Base-by-base conservation (phyloP, 768 basidiomycete species). In the Serendipita sp. region DNA sequence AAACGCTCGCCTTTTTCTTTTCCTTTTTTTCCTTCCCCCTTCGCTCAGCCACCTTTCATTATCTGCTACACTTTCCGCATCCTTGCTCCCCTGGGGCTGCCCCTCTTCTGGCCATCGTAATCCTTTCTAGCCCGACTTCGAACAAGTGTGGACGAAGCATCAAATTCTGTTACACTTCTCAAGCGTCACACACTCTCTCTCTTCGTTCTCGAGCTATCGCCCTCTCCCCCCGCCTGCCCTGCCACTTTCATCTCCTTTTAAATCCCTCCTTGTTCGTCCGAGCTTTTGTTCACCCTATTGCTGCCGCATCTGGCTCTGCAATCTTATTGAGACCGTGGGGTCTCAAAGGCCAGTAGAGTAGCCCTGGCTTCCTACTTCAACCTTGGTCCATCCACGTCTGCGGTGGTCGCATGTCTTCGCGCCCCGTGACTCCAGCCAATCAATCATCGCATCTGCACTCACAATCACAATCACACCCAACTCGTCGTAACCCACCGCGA, bases 331-430 rank as follows among this genome's bases (percentile, higher is more conserved):
- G 14, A 5, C 38, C 38, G n/a, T n/a, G n/a, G n/a, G 7, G 38
- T 14, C 38, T 5, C 38, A 5, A 5, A 38, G 5, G 7, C 38
- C 38, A 38, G 14, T n/a, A 38, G 38, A 7, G 38, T 38, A 38
- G 38, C 38, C 38, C 38, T 38, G 38, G 38, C 38, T 38, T 38
- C 38, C 38, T 14, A 38, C 38, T 38, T 38, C 38, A 38, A 14
- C 38, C 38, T 5, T 38, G 5, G 38, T 14, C n/a, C n/a, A n/a
- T 38, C 45, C 26, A 9, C 45, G 45, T 30, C 53, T 34, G 53
- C 24, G 24, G 53, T 33, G 53, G 53, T 22, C 53, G 53, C 30
- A 58, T 58, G 53, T 58, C 53, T 58, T 58, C 53, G 53, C 53
- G 53, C 53, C 53, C 53, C 53, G 53, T n/a, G 9, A 24, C 24